Percentiles rank a stretch among this genome's conserved stretches.
These are phyloP conservation scores for Ceratocystis diversiconidia DNA, from an alignment of 2,329 filamentous ascomycete genomes.

Conservation along the genomic window DNA sequence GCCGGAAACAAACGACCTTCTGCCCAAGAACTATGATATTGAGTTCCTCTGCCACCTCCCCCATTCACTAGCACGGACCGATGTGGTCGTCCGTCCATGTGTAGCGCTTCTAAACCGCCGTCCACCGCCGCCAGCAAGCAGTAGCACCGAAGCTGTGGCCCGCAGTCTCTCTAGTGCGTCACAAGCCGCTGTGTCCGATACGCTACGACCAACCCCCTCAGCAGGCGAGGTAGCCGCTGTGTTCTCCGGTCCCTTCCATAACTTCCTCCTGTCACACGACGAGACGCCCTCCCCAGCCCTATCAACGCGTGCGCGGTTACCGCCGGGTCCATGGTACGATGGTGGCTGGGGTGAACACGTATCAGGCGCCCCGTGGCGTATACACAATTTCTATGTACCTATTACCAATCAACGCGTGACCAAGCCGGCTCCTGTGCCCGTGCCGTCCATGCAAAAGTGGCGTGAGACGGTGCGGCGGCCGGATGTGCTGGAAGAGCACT, in stretches of 20 bases:
- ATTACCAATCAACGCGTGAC: conserved; percentile 55
- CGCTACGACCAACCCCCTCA: conserved; percentile 66
- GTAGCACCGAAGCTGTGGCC: conserved; percentile 11
- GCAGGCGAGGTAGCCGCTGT: conserved; percentile 86
- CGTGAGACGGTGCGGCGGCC: conserved; percentile 28
- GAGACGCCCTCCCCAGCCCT: conserved; percentile 24
- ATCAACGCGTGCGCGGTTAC: conserved; percentile 24
- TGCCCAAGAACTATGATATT: conserved; percentile 66
- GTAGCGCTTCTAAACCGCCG: conserved; percentile 62
- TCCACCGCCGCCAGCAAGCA: conserved; percentile 25
- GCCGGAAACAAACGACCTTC: conserved; percentile 50
- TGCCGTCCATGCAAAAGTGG: conserved; percentile 23
- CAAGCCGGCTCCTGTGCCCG: conserved; percentile 32
- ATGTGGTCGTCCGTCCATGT: conserved; percentile 60
- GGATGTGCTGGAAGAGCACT: conserved; percentile 26
- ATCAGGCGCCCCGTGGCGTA: conserved; percentile 60
- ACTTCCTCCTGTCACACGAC: conserved; percentile 55
- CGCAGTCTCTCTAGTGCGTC: conserved; percentile 7
- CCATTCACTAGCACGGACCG: conserved; percentile 56
- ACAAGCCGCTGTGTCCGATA: conserved; percentile 28
- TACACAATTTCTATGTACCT: conserved; percentile 89
- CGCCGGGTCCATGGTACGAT: conserved; percentile 62
- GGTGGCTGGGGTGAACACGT: conserved; percentile 65
- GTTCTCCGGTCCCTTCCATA: conserved; percentile 77
- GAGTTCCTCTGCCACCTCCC: conserved; percentile 82